Conservation (phyloP, 257 asterid species). For the Linaria vulgaris region DNA sequence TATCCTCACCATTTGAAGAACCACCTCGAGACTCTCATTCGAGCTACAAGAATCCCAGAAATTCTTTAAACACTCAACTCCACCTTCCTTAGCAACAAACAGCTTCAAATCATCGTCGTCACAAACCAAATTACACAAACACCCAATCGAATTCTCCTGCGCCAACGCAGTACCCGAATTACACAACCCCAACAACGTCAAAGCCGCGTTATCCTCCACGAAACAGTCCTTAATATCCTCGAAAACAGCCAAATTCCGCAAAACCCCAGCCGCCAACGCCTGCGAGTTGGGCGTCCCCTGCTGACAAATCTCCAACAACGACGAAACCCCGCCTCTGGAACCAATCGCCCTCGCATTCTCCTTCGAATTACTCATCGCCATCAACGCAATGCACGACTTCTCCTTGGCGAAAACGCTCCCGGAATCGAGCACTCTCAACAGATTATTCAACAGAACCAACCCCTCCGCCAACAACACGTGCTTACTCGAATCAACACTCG, state of each 20-base stretch:
- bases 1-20: conserved; percentile 53
- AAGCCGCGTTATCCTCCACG: conserved; percentile 52
- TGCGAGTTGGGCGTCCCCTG: conserved; percentile 84
- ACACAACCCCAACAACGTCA: conserved; percentile 42
- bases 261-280: conserved; percentile 74
- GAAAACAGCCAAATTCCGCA: conserved; percentile 56
- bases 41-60: conserved; percentile 66
- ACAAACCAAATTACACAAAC: conserved; percentile 61
- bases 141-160: conserved; percentile 74
- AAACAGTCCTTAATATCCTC: conserved; percentile 60
- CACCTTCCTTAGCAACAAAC: conserved; percentile 67
- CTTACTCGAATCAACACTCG: conserved; percentile 64
- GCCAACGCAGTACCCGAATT: conserved; percentile 73
- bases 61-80: conserved; percentile 55
- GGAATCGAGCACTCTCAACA: conserved; percentile 78
- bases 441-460: conserved; percentile 52
- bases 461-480: conserved; percentile 69
- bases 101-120: conserved; percentile 56
- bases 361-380: conserved; percentile 60
- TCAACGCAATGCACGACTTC: conserved; percentile 67
- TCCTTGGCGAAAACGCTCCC: conserved; percentile 86
- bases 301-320: conserved; percentile 69
- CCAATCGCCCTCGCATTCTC: conserved; percentile 90
- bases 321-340: conserved; percentile 87
- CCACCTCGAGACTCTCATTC: conserved; percentile 53